Conservation (phyloP, 805 yeast genomes). For the Saturnispora mendoncae region DNA sequence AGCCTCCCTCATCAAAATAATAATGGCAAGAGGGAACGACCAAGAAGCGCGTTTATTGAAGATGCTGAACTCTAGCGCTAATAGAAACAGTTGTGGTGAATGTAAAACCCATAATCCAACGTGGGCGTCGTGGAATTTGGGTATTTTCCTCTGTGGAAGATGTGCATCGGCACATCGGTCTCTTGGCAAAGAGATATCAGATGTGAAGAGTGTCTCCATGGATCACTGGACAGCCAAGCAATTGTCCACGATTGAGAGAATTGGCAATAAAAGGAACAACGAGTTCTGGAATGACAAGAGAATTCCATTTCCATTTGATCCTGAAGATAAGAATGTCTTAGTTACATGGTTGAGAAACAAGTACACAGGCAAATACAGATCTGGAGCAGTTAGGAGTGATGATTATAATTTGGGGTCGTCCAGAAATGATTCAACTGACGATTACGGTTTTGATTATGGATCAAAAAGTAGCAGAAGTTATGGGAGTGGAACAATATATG, state of each 20-base stretch:
- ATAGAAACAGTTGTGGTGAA: constrained; percentile 71
- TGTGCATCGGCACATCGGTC: constrained; percentile 74
- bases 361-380: constrained; percentile 54
- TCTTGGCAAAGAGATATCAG: constrained; percentile 51
- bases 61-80: constrained; percentile 48
- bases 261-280: constrained; percentile 58
- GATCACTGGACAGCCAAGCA: constrained; percentile 62
- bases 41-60: constrained; percentile 39
- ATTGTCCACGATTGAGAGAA: constrained; percentile 32
- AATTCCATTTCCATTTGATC: constrained; percentile 67
- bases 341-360: constrained; percentile 57
- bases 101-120: constrained; percentile 65
- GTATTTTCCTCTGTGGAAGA: constrained; percentile 72
- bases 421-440: constrained; percentile 14
- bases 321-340: constrained; percentile 52
- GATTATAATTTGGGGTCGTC: constrained; percentile 33
- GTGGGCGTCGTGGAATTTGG: constrained; percentile 40
- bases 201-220: constrained; percentile 62
- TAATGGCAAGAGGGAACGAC: constrained; percentile 2
- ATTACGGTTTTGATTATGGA: constrained; percentile 12
- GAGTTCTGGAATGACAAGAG: constrained; percentile 59
- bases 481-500: constrained; percentile 6
- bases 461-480: constrained; percentile 20
- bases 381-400: constrained; percentile 28
- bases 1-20: too few species aligned